Evolutionary conservation across 805 yeast species (phyloP).

Genomic region (Maudiozyma barnettii): DNA sequence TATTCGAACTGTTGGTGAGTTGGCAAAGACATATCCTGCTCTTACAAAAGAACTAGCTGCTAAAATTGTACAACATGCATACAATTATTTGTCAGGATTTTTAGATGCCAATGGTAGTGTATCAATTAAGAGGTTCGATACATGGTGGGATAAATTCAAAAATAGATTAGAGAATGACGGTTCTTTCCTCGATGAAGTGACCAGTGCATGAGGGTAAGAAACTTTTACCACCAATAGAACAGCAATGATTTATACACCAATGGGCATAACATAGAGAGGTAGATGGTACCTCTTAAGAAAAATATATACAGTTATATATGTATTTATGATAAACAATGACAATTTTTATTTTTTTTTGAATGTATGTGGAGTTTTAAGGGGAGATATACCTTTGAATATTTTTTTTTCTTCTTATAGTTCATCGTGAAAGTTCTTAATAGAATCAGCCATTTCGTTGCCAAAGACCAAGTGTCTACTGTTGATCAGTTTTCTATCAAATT

Average conservation of each 20-base stretch:
- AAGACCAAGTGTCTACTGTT: constrained; percentile 55
- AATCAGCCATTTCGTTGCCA: constrained; percentile 65
- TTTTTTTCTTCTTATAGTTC: constrained; percentile 4
- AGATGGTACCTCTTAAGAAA: not conserved
- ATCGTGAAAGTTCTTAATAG: constrained; percentile 38
- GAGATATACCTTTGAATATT: too few relatives aligned
- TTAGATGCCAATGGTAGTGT: constrained; percentile 73
- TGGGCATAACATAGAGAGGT: not conserved
- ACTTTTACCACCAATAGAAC: too few relatives aligned
- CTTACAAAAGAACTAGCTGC: constrained; percentile 62
- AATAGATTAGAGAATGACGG: constrained; percentile 72
- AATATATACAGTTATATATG: not conserved
- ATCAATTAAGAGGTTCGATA: constrained; percentile 77
- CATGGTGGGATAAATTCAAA: constrained; percentile 92
- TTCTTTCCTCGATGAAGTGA: constrained; percentile 53
- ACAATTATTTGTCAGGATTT: constrained; percentile 83
- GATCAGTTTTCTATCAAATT: constrained; percentile 33
- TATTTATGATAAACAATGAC: not conserved
- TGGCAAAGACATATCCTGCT: constrained; percentile 31
- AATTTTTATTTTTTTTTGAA: not conserved
- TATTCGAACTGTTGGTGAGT: constrained; percentile 23
- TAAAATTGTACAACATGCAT: constrained; percentile 84
- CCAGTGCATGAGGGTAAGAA: constrained; percentile 9
- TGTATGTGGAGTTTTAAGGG: too few relatives aligned
- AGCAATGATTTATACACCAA: not conserved